Base-by-base conservation (phyloP, 495 filamentous ascomycete genomes). In the Tuber calosporum region DNA sequence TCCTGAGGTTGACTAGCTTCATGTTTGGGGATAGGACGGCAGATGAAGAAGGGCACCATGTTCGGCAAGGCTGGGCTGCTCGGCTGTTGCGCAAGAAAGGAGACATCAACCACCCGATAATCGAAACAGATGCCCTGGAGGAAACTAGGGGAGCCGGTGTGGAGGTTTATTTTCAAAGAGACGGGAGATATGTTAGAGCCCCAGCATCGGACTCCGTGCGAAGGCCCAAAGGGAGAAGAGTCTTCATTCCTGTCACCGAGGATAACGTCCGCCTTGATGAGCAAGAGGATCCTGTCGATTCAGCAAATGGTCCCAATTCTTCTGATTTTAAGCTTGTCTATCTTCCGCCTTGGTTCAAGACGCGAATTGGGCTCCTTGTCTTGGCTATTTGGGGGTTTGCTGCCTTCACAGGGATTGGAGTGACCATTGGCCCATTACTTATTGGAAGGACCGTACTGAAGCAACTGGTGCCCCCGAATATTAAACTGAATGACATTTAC, bases 161-260 rank as follows among this genome's bases (percentile, higher is more conserved):
- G 34, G 73, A 84, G 43, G 80, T 85, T 75, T 85, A 89, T 83
- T 90, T 92, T 80, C 71, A 86, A 34, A 88, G 87, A 1, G 87
- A 94, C 72, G 95, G 95, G n/a, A 87, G 87, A 75, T 97, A 91
- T 80, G 94, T 99, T 37, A 89, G 92, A 40, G 91, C 93, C 34
- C 95, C 95, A 45, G 93, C 91, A 36, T 96, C 91, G 2, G 95
- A 98, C 82, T 92, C 94, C 81, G 91, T 97, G 72, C 92, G 96
- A 72, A 93, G 97, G 42, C 92, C 93, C 13, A 97, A 96, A 84
- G 92, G 90, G 62, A 86, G 83, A 41, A 79, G 83, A 19, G 94
- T 96, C 13, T 99, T 98, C 83, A 82, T 96, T 41, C 89, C 93
- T 30, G 91, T 97, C 11, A 86, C 88, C 36, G 90, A 91, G 78